These are phyloP conservation scores for Diospyros lotus DNA, from an alignment of 148 eudicot genomes.

Conservation along the genomic window DNA sequence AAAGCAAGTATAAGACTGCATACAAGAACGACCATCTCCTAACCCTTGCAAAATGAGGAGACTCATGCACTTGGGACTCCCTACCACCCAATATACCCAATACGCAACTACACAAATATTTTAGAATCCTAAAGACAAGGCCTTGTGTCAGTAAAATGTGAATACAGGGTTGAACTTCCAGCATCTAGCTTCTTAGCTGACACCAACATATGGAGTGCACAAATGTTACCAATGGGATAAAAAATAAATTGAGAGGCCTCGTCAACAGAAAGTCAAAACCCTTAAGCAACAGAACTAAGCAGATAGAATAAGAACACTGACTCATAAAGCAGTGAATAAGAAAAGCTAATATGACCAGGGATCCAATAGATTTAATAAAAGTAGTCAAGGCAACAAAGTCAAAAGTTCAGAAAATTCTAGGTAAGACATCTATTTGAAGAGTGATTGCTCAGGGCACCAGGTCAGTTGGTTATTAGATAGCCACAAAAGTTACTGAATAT, in stretches of 20 bases:
- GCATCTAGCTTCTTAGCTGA: neutral
- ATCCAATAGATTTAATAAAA: neutral
- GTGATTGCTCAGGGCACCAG: neutral
- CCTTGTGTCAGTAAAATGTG: neutral
- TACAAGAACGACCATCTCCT: no score
- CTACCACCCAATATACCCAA: no score
- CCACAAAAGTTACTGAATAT: neutral
- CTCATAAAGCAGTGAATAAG: no score
- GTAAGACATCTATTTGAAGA: neutral
- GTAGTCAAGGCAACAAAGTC: neutral
- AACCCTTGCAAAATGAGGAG: no score
- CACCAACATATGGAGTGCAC: neutral
- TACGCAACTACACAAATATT: no score
- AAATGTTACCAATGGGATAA: neutral
- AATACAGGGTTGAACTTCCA: neutral
- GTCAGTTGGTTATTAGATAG: neutral
- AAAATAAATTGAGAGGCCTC: neutral
- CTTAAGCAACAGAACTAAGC: neutral
- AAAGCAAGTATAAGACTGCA: no score
- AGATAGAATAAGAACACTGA: neutral
- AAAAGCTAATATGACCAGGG: neutral
- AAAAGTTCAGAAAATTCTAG: neutral
- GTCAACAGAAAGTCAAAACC: neutral
- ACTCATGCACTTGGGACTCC: no score
- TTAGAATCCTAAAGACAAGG: no score